Conservation (phyloP, 768 basidiomycete species). For the Auricularia auricula-judae region DNA sequence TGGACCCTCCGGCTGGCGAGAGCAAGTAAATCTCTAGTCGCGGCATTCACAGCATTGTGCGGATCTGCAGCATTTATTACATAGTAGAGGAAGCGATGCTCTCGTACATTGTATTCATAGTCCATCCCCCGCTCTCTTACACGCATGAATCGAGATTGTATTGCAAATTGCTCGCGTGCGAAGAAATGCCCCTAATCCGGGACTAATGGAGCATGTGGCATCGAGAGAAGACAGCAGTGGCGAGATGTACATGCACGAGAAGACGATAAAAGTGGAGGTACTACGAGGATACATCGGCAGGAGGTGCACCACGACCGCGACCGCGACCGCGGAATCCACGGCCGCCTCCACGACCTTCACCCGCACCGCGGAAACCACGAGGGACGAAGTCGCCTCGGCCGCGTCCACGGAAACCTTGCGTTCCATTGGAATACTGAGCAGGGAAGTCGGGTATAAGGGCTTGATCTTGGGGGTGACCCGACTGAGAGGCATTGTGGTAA, state of each 20-base stretch:
- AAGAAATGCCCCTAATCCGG: too few relatives aligned
- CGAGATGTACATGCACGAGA: background rate
- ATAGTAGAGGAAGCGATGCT: background rate
- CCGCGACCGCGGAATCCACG: conserved; percentile 30
- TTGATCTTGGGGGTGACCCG: conserved; percentile 1
- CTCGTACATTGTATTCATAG: background rate
- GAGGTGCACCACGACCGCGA: conserved; percentile 15
- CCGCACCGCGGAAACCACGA: conserved; percentile 9
- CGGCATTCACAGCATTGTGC: background rate
- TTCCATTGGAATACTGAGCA: too few relatives aligned
- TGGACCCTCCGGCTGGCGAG: conserved; percentile 7
- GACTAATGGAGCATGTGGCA: too few relatives aligned
- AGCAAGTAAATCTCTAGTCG: background rate
- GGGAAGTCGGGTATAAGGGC: too few relatives aligned
- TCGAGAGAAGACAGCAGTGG: background rate
- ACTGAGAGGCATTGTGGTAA: background rate
- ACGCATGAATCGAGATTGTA: background rate
- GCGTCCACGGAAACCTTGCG: too few relatives aligned
- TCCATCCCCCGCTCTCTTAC: background rate
- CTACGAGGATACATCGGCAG: background rate
- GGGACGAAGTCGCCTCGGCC: background rate
- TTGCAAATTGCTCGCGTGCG: too few relatives aligned
- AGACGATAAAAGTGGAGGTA: background rate
- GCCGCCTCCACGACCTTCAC: conserved; percentile 16
- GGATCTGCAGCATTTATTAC: background rate